Evolutionary conservation across 176 grass and related monocot species (phyloP).

Genomic region (Aegilops umbellulata): DNA sequence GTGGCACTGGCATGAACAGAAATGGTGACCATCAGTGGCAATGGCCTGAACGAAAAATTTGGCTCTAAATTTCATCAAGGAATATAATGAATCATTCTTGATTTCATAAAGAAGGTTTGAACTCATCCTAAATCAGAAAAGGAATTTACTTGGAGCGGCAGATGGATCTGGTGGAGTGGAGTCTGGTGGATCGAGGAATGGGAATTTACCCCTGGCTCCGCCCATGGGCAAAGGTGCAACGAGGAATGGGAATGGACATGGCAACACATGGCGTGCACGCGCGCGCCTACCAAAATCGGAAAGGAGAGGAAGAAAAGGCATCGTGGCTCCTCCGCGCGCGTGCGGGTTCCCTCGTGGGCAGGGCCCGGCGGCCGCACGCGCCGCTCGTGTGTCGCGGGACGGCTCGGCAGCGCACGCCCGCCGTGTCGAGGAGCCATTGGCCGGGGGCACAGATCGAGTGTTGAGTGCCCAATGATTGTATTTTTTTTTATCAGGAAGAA

Average conservation of each 20-base stretch:
- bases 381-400: slow-evolving; percentile 16
- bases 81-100: too few species aligned
- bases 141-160: too few species aligned
- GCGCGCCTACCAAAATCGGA: not conserved
- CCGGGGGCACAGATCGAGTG: not conserved
- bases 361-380: slow-evolving; percentile 24
- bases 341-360: not conserved
- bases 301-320: not conserved
- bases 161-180: too few species aligned
- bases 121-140: too few species aligned
- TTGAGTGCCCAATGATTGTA: slow-evolving; percentile 10
- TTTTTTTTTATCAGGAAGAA: too few species aligned
- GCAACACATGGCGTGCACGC: not conserved
- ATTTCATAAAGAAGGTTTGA: too few species aligned
- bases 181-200: not conserved
- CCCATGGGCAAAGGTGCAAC: not conserved
- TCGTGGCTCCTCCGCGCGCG: not conserved
- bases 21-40: too few species aligned
- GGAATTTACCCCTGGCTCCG: too few species aligned
- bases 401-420: not conserved
- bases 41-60: too few species aligned
- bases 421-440: slow-evolving; percentile 5
- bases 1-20: too few species aligned
- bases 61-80: too few species aligned
- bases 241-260: not conserved